These are phyloP conservation scores for Ballota nigra DNA, from an alignment of 257 asterid species.

Conservation along the genomic window DNA sequence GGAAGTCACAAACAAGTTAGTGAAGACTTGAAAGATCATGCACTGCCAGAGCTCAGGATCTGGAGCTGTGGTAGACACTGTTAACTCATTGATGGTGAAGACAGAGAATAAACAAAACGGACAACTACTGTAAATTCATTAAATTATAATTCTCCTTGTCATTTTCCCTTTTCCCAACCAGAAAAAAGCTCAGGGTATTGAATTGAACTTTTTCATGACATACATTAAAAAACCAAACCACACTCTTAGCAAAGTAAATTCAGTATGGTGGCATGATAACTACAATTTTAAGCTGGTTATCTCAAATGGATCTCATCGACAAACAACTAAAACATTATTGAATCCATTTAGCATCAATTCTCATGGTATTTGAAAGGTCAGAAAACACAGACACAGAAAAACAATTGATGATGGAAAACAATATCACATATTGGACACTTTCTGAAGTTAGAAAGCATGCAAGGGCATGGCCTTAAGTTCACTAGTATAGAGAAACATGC, in stretches of 20 bases:
- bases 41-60: background rate
- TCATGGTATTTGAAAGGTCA: background rate
- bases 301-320: background rate
- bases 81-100: background rate
- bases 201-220: background rate
- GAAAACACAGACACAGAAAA: background rate
- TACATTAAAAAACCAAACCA: slow-evolving; percentile 10
- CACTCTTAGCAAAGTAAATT: background rate
- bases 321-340: background rate
- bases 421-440: background rate
- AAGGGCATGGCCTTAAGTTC: background rate
- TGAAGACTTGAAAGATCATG: background rate
- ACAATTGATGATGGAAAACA: background rate
- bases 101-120: background rate
- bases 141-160: background rate
- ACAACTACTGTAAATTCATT: background rate
- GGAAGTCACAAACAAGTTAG: slow-evolving; percentile 2
- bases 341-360: slow-evolving; percentile 3
- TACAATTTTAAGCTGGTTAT: background rate
- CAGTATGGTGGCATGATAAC: background rate
- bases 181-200: background rate
- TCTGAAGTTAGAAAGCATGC: background rate
- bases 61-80: background rate
- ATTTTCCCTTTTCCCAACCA: background rate
- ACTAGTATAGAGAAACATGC: background rate